Conservation (phyloP, 179 eudicot species). For the Gypsophila paniculata region DNA sequence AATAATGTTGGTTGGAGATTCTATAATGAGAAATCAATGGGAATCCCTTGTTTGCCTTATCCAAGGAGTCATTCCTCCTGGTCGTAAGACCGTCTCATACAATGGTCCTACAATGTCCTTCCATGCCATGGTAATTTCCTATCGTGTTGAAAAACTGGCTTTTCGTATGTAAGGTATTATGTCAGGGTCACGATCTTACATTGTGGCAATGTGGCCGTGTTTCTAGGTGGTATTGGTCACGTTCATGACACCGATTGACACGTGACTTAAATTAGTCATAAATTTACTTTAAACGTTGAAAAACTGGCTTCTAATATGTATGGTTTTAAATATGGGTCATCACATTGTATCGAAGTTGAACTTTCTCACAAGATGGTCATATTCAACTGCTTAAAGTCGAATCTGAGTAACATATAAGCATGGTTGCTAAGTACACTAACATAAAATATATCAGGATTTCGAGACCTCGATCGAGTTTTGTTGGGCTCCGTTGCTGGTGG, state of each 20-base stretch:
- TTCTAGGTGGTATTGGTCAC: too few species aligned
- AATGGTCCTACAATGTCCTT: slow-evolving; percentile 72
- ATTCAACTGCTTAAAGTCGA: neutral
- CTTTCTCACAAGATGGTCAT: too few species aligned
- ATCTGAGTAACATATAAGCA: neutral
- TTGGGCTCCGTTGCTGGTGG: slow-evolving; percentile 86
- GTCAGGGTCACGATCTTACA: neutral
- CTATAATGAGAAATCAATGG: slow-evolving; percentile 91
- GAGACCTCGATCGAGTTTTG: slow-evolving; percentile 65
- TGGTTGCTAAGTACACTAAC: neutral
- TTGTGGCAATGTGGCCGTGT: too few species aligned
- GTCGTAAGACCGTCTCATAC: slow-evolving; percentile 54
- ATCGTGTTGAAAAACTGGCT: neutral
- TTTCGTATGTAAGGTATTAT: neutral
- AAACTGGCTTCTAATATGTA: too few species aligned
- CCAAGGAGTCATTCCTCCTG: slow-evolving; percentile 64
- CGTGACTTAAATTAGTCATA: too few species aligned
- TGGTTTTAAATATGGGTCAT: neutral
- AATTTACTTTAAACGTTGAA: too few species aligned
- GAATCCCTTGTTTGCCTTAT: slow-evolving; percentile 80
- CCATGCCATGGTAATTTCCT: slow-evolving; percentile 54
- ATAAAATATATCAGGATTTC: slow-evolving; percentile 45
- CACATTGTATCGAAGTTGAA: neutral
- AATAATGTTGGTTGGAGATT: slow-evolving; percentile 82
- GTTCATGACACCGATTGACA: too few species aligned